phyloP scores from a whole-genome alignment of 176 grass and related monocot species.

The Oryza glaberrima region DNA sequence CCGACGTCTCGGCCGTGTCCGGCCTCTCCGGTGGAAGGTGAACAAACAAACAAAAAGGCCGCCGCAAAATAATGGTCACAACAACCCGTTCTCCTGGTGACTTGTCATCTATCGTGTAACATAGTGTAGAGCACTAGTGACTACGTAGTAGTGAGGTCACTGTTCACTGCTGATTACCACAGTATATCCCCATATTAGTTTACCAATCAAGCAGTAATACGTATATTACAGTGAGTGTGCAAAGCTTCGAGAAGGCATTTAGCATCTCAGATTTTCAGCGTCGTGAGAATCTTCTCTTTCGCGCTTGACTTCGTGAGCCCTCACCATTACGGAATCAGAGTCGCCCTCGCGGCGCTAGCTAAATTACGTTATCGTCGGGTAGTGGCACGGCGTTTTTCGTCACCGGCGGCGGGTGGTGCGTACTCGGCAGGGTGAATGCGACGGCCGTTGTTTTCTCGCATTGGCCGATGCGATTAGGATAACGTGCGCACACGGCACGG shows the following conservation, averaged over 20 bases:
- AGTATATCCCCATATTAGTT: neutral
- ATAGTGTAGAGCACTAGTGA: neutral
- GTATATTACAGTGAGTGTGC: neutral
- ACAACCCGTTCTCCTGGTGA: neutral
- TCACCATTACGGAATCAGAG: neutral
- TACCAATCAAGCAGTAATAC: neutral
- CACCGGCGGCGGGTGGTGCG: neutral
- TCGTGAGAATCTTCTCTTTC: neutral
- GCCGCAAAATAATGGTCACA: neutral
- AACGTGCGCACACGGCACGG: neutral
- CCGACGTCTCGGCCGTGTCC: constrained; percentile 39
- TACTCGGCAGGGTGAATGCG: neutral
- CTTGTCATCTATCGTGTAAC: neutral
- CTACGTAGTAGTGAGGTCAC: neutral
- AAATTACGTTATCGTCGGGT: constrained; percentile 20
- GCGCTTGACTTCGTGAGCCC: neutral
- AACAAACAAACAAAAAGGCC: neutral
- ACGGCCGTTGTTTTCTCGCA: constrained; percentile 2
- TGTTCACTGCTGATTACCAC: neutral
- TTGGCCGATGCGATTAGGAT: neutral
- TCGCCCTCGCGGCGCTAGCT: neutral
- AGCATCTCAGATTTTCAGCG: neutral
- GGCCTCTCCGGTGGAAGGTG: constrained; percentile 56
- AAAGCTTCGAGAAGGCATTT: neutral
- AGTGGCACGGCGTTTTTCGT: constrained; percentile 6